Evolutionary conservation across 345 rosid genomes (phyloP).

Genomic region (Gossypium bickii): DNA sequence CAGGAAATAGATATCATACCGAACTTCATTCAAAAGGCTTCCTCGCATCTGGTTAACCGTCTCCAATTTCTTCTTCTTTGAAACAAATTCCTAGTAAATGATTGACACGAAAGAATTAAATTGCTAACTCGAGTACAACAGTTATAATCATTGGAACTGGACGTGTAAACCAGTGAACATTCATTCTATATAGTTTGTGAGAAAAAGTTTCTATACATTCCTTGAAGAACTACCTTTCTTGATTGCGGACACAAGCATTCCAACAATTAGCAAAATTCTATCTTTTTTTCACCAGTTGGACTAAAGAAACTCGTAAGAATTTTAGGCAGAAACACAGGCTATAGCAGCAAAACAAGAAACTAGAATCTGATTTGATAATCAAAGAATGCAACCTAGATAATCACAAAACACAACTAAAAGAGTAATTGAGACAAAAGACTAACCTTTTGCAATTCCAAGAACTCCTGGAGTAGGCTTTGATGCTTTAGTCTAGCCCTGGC

Average conservation of each 20-base stretch:
- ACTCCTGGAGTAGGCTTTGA: constrained; percentile 32
- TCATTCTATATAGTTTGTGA: background rate
- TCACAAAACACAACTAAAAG: background rate
- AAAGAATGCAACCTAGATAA: background rate
- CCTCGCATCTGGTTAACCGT: constrained; percentile 32
- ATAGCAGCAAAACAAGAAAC: background rate
- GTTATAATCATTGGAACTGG: background rate
- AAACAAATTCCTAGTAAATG: constrained; percentile 33
- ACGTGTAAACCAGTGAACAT: background rate
- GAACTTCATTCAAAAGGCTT: constrained; percentile 38
- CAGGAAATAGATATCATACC: constrained; percentile 22
- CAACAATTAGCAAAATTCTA: background rate
- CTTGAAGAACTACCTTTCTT: background rate
- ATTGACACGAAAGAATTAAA: constrained; percentile 11
- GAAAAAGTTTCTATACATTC: background rate
- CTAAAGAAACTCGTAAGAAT: background rate
- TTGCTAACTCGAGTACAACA: background rate
- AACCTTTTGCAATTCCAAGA: constrained; percentile 38
- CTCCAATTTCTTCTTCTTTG: constrained; percentile 37
- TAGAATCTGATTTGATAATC: background rate
- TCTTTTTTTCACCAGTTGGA: background rate
- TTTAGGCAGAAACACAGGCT: constrained; percentile 1
- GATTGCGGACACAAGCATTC: no score
- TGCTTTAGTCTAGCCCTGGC: constrained; percentile 23
- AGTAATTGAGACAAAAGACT: constrained; percentile 4